phyloP scores from a whole-genome alignment of 768 basidiomycete genomes.

The Tulasnella sp. region DNA sequence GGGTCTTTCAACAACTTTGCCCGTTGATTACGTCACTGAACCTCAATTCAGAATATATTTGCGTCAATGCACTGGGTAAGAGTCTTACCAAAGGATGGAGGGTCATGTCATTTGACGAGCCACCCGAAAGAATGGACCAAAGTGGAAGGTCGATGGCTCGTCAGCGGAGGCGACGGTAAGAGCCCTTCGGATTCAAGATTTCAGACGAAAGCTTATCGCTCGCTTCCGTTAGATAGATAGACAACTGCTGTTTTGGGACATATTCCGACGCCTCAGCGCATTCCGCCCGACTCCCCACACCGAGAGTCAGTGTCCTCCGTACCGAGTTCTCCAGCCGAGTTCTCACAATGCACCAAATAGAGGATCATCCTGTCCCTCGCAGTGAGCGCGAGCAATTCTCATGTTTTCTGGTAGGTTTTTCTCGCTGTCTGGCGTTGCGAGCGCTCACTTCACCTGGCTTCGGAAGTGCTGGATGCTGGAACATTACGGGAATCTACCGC shows the following conservation, averaged over 20 bases:
- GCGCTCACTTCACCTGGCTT: too few relatives aligned
- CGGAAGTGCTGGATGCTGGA: not conserved
- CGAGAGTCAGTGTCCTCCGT: not conserved
- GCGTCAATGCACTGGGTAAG: slow-evolving; percentile 3
- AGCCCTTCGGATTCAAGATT: not conserved
- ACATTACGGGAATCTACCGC: not conserved
- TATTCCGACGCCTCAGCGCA: not conserved
- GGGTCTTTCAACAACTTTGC: not conserved
- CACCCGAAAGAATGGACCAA: slow-evolving; percentile 14
- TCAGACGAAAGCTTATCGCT: not conserved
- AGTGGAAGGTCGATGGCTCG: slow-evolving; percentile 14
- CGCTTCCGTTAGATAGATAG: not conserved
- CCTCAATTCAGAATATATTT: not conserved
- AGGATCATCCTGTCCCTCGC: slow-evolving; percentile 12
- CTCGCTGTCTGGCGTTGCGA: not conserved
- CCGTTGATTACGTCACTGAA: not conserved
- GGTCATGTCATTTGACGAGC: not conserved
- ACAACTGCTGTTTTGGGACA: slow-evolving; percentile 15
- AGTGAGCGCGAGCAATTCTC: slow-evolving; percentile 2
- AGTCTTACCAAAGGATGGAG: not conserved
- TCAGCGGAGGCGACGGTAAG: slow-evolving; percentile 23
- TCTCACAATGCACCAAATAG: not conserved
- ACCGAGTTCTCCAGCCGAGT: too few relatives aligned
- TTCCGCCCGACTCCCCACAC: not conserved
- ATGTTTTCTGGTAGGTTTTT: slow-evolving; percentile 15